phyloP scores from a whole-genome alignment of 2,329 filamentous ascomycete genomes.

The Tolypocladium paradoxum region DNA sequence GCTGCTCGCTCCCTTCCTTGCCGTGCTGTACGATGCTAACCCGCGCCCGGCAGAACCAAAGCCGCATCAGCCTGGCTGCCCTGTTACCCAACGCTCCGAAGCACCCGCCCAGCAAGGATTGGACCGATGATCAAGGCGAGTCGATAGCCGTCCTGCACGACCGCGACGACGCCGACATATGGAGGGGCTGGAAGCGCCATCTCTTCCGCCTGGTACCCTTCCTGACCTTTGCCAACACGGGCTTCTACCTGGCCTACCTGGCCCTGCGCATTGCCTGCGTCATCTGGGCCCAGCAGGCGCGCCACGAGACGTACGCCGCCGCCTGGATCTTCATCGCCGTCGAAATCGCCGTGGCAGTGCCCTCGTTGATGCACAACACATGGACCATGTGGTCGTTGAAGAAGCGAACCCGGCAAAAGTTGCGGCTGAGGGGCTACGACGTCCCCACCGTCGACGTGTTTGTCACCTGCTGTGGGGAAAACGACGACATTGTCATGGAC shows the following conservation, averaged over 20 bases:
- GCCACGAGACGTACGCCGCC: constrained; percentile 29
- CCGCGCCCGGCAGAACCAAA: constrained; percentile 23
- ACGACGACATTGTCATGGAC: constrained; percentile 43
- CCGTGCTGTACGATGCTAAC: neutral
- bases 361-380: constrained; percentile 43
- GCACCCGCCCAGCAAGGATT: constrained; percentile 22
- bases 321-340: constrained; percentile 49
- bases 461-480: constrained; percentile 47
- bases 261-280: constrained; percentile 40
- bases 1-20: neutral
- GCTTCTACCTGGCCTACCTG: constrained; percentile 38
- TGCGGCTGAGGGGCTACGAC: constrained; percentile 36
- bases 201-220: constrained; percentile 27
- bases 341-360: constrained; percentile 41
- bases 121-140: constrained; percentile 16
- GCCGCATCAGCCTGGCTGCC: constrained; percentile 28
- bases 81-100: constrained; percentile 22
- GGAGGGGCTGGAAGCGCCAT: constrained; percentile 31
- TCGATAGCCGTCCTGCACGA: constrained; percentile 29
- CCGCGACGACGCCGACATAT: constrained; percentile 31
- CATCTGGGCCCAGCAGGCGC: constrained; percentile 34
- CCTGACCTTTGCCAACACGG: constrained; percentile 28
- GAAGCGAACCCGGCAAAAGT: constrained; percentile 39
- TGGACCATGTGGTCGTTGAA: constrained; percentile 49
- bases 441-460: constrained; percentile 46